These are phyloP conservation scores for Penicillium sumatraense DNA, from an alignment of 2,329 filamentous ascomycete genomes.

Conservation along the genomic window DNA sequence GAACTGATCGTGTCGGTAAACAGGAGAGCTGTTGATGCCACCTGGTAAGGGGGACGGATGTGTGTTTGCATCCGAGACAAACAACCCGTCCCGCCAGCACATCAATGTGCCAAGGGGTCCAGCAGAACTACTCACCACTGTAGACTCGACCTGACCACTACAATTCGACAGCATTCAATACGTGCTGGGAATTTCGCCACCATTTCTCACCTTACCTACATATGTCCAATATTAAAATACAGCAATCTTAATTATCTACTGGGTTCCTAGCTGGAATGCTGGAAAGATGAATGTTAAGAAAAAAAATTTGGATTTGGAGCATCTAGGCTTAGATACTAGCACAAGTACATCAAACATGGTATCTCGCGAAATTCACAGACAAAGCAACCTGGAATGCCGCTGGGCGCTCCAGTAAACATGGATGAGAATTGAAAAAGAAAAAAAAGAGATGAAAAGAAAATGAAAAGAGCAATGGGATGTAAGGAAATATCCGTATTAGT, in stretches of 20 bases:
- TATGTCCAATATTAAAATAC: background rate
- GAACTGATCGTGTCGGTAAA: constrained; percentile 29
- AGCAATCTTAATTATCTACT: background rate
- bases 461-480: too few species aligned
- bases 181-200: too few species aligned
- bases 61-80: too few species aligned
- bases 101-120: constrained; percentile 35
- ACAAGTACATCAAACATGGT: constrained; percentile 27
- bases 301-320: constrained; percentile 13
- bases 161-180: too few species aligned
- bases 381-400: constrained; percentile 14
- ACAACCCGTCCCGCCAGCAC: too few species aligned
- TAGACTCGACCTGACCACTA: too few species aligned
- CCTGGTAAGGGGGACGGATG: constrained; percentile 37
- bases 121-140: constrained; percentile 7
- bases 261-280: background rate
- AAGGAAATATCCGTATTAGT: constrained; percentile 21
- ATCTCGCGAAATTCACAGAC: constrained; percentile 27
- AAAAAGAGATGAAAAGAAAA: constrained; percentile 7
- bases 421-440: constrained; percentile 11
- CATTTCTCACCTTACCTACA: too few species aligned
- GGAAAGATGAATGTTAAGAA: background rate
- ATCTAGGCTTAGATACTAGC: constrained; percentile 19
- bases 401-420: constrained; percentile 6
- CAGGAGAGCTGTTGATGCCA: constrained; percentile 40